Percentiles rank a stretch among this genome's conserved stretches.
Evolutionary conservation across 2,329 filamentous ascomycete genomes (phyloP).

Genomic region (Aspergillus thermomutatus): DNA sequence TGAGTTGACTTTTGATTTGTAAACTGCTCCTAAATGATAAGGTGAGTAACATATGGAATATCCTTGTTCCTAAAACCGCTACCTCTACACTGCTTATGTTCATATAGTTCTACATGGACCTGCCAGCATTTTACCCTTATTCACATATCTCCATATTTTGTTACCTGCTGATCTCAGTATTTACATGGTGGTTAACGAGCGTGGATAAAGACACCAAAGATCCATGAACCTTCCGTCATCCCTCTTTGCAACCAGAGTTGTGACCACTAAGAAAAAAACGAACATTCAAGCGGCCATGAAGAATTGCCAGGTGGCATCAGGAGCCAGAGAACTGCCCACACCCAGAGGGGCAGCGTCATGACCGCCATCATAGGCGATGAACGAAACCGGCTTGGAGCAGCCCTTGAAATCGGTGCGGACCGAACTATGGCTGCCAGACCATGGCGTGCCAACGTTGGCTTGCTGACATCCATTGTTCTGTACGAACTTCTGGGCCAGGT

Average conservation of each 20-base stretch:
- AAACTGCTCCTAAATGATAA: no score
- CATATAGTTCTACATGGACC: no score
- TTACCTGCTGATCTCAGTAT: neutral
- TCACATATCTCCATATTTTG: neutral
- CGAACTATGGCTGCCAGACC: constrained; percentile 3
- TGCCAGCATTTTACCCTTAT: neutral
- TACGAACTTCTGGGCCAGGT: constrained; percentile 39
- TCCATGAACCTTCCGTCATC: neutral
- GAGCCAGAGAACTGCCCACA: constrained; percentile 8
- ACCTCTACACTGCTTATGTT: neutral
- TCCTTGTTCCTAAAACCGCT: neutral
- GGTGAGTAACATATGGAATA: no score
- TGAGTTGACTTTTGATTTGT: no score
- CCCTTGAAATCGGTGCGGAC: constrained; percentile 10
- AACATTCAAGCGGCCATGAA: constrained; percentile 7
- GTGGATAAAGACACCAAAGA: neutral
- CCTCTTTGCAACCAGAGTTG: neutral
- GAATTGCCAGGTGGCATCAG: constrained; percentile 15
- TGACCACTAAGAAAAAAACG: neutral
- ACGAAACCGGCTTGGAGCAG: constrained; percentile 11
- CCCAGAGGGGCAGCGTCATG: constrained; percentile 13
- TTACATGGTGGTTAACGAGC: neutral
- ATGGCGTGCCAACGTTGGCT: constrained; percentile 3
- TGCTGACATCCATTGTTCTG: constrained; percentile 36
- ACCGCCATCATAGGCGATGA: constrained; percentile 14